These are phyloP conservation scores for Baorangia bicolor DNA, from an alignment of 768 basidiomycete species.

Conservation along the genomic window DNA sequence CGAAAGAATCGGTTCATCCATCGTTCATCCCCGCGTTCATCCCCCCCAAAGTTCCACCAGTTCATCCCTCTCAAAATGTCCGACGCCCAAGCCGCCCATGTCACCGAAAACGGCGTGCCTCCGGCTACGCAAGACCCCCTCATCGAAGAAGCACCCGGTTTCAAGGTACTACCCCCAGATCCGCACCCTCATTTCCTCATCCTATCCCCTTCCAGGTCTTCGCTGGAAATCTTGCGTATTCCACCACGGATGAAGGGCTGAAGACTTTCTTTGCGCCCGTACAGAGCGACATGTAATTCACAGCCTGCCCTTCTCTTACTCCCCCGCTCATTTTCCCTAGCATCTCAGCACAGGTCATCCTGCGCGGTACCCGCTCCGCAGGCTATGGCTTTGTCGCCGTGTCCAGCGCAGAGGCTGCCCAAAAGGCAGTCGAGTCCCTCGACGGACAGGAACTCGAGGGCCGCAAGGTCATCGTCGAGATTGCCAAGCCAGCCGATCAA, in stretches of 20 bases:
- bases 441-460: conserved; percentile 89
- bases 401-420: conserved; percentile 74
- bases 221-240: conserved; percentile 93
- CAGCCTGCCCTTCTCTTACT: conserved; percentile 1
- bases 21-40: conserved; percentile 54
- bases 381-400: conserved; percentile 94
- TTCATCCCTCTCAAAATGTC: conserved; percentile 71
- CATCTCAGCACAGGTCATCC: conserved; percentile 81
- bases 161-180: conserved; percentile 58
- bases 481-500: conserved; percentile 88
- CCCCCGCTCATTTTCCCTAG: conserved; percentile 39
- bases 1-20: conserved; percentile 82
- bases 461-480: conserved; percentile 85
- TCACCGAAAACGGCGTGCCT: conserved; percentile 82
- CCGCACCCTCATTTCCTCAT: conserved; percentile 14
- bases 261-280: conserved; percentile 91
- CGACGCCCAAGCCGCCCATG: conserved; percentile 85
- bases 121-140: conserved; percentile 66
- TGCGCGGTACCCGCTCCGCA: conserved; percentile 81
- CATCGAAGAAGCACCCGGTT: conserved; percentile 71
- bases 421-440: conserved; percentile 82
- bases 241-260: conserved; percentile 92
- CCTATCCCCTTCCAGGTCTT: conserved; percentile 61
- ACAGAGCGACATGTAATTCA: conserved; percentile 79
- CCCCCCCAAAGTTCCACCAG: conserved; percentile 48